These are phyloP conservation scores for Paramecium octaurelia DNA, from an alignment of 73 alveolate species.

Conservation along the genomic window DNA sequence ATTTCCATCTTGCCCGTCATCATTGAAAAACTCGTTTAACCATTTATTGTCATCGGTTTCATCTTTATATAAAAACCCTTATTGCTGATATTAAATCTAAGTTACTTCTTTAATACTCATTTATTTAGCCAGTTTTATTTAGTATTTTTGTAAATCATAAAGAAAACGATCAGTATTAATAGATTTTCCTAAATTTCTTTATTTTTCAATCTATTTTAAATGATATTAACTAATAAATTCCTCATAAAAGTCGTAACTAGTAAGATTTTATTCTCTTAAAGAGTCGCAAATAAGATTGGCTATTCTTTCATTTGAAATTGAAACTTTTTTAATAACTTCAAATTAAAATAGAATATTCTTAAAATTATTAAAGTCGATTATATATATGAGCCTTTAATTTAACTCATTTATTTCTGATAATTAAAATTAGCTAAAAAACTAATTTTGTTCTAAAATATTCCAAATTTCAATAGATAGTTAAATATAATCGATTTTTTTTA, in stretches of 20 bases:
- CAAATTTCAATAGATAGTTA: no score
- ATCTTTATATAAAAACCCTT: not conserved
- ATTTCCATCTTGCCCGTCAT: not conserved
- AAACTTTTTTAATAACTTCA: no score
- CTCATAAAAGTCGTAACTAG: not conserved
- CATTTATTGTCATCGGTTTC: not conserved
- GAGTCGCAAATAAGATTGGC: not conserved
- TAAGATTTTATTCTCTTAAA: not conserved
- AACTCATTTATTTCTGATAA: no score
- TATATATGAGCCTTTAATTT: no score
- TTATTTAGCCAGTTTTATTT: not conserved
- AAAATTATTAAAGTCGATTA: not conserved
- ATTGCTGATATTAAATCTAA: no score
- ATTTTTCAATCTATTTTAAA: not conserved
- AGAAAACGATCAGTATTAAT: not conserved
- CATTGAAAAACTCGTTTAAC: not conserved
- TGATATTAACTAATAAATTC: not conserved
- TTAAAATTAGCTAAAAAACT: no score
- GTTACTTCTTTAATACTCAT: not conserved
- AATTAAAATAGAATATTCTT: no score
- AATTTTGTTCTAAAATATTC: no score
- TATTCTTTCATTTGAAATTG: not conserved
- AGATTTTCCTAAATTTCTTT: not conserved
- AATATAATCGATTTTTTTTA: no score
- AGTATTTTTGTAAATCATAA: not conserved